Percentiles rank a stretch among this genome's conserved stretches.
Evolutionary conservation across 176 grass and related monocot species (phyloP).

Genomic region (Panicum miliaceum): DNA sequence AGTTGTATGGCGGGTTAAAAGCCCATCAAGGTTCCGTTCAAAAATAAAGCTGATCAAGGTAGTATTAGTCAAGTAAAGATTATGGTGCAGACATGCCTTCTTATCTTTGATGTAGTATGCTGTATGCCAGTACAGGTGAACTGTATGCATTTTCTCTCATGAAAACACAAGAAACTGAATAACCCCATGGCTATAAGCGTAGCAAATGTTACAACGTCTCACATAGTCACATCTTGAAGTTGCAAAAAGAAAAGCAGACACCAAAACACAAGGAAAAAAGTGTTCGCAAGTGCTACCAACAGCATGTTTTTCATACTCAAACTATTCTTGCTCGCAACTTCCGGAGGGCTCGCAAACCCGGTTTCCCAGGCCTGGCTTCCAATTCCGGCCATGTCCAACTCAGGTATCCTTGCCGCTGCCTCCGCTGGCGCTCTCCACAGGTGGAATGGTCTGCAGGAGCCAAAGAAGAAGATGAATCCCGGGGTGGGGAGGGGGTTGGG

Average conservation of each 20-base stretch:
- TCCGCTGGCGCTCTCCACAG: conserved; percentile 20
- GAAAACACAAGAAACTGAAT: not conserved
- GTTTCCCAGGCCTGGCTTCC: not conserved
- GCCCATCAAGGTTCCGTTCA: too few species aligned
- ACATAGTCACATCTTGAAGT: not conserved
- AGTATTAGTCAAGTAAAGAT: too few species aligned
- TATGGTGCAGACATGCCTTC: too few species aligned
- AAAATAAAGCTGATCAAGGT: too few species aligned
- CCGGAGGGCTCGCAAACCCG: not conserved
- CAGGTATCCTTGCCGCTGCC: not conserved
- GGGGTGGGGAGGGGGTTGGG: too few species aligned
- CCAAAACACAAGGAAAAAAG: not conserved
- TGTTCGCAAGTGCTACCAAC: not conserved
- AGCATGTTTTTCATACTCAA: too few species aligned
- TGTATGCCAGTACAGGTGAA: too few species aligned
- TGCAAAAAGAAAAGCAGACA: not conserved
- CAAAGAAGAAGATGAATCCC: not conserved
- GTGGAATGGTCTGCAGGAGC: conserved; percentile 49
- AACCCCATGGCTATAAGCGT: not conserved
- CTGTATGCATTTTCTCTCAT: too few species aligned
- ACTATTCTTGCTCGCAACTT: not conserved
- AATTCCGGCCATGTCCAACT: not conserved
- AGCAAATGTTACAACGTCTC: not conserved
- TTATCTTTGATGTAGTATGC: too few species aligned
- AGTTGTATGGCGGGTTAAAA: not conserved